Conservation (phyloP, 2,329 filamentous ascomycete species). For the Fusarium abutilonis region DNA sequence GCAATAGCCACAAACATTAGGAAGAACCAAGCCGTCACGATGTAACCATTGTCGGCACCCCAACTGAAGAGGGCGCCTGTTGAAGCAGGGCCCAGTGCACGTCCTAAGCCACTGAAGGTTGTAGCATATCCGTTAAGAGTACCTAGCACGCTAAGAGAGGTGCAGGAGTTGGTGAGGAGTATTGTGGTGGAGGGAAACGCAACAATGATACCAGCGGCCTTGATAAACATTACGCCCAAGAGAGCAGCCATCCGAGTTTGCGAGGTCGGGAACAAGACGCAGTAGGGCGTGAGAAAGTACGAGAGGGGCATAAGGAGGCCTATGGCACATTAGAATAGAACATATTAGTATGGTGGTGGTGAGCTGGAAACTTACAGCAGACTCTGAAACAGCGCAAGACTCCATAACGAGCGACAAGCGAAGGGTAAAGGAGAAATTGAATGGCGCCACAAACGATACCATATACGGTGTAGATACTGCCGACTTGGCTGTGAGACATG, state of each 20-base stretch:
- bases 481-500: slow-evolving; percentile 76
- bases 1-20: slow-evolving; percentile 71
- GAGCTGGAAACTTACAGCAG: slow-evolving; percentile 56
- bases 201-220: slow-evolving; percentile 80
- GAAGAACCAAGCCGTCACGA: slow-evolving; percentile 84
- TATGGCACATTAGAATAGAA: slow-evolving; percentile 40
- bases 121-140: slow-evolving; percentile 93
- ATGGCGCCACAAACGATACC: slow-evolving; percentile 81
- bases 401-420: slow-evolving; percentile 76
- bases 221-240: slow-evolving; percentile 74
- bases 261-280: slow-evolving; percentile 66
- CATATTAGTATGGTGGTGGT: accelerated
- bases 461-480: slow-evolving; percentile 85
- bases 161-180: slow-evolving; percentile 86
- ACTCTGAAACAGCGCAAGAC: slow-evolving; percentile 76
- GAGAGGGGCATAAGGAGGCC: slow-evolving; percentile 75
- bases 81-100: slow-evolving; percentile 80
- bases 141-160: slow-evolving; percentile 77
- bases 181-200: slow-evolving; percentile 92
- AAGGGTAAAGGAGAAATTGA: slow-evolving; percentile 88
- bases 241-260: slow-evolving; percentile 68
- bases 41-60: slow-evolving; percentile 78
- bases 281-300: slow-evolving; percentile 86
- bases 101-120: slow-evolving; percentile 80
- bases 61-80: slow-evolving; percentile 78